phyloP scores from a whole-genome alignment of 192 early-diverging fungal genomes.

The Coemansia aciculifera region DNA sequence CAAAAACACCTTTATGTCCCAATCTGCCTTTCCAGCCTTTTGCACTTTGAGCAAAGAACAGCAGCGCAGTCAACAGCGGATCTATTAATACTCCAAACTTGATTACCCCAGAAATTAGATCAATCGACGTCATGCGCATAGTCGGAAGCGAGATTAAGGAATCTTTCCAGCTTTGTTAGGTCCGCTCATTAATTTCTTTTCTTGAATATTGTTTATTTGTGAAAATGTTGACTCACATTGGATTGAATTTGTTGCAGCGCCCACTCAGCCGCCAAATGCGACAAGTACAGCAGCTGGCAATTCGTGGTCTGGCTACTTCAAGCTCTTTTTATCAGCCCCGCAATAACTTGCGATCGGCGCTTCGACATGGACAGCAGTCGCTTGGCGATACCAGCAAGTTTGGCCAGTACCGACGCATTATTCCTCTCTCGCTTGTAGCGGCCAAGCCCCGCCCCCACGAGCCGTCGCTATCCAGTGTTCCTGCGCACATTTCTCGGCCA shows the following conservation, averaged over 20 bases:
- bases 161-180: not conserved
- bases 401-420: slow-evolving; percentile 33
- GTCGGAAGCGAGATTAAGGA: not conserved
- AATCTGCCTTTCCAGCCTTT: no score
- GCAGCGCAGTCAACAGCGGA: no score
- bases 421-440: slow-evolving; percentile 21
- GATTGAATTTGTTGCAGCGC: not conserved
- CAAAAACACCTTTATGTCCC: no score
- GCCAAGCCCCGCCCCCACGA: slow-evolving; percentile 30
- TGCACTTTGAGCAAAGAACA: no score
- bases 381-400: slow-evolving; percentile 8
- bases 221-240: slow-evolving; percentile 1
- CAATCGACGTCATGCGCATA: not conserved
- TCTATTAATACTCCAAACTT: not conserved
- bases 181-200: not conserved
- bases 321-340: slow-evolving; percentile 8
- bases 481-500: slow-evolving; percentile 56
- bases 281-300: not conserved
- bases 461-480: slow-evolving; percentile 31
- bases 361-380: not conserved
- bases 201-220: not conserved
- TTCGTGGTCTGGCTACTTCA: not conserved
- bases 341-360: slow-evolving; percentile 8
- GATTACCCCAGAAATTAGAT: not conserved
- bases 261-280: not conserved